Evolutionary conservation across 768 basidiomycete species (phyloP), one percentile per base, ranked within the genome.

Genomic region (Botryobasidium botryosum): DNA sequence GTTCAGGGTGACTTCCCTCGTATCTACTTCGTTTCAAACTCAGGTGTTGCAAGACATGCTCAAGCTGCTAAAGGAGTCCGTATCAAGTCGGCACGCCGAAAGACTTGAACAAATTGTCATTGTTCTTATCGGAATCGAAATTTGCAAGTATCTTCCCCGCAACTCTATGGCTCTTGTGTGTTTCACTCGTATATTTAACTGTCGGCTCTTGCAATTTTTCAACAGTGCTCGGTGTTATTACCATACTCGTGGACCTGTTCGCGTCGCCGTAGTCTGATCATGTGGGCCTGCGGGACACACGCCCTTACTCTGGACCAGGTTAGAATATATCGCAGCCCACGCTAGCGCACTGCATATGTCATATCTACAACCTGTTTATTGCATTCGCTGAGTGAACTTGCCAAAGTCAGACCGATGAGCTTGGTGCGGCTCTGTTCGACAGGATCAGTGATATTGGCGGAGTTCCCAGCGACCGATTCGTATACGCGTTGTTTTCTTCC

Each of bases 11-110:
- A 5, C 38, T 41, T 5, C 17, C 18, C 20, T 39, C 25, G 29
- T 17, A 23, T 44, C 28, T 18, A 10, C 17, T 40, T 39, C 8
- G 29, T 29, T 24, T 47, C 23, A 24, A 35, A 28, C 36, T 28
- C 52, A 90, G 85, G 84, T 96, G 41, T 63, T 96, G 28, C 91
- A 96, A 68, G 91, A 96, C 60, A 92, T 96, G 84, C 73, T 96
- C 8, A 81, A 88, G 56, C 71, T 96, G 42, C 65, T 96, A 43
- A 96, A 96, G 61, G 91, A 94, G 62, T 84, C 85, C 8, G 90
- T 92, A 21, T 85, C 85, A 23, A 87, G 78, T 52, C 75, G 77
- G 54, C 87, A 94, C 55, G 76, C 86, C 1, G 90, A 94, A 60
- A 73, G 86, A 21, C 69, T 94, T 6, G 90, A 94, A 60, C 83